Percentiles rank a stretch among this genome's conserved stretches.
Evolutionary conservation across 306 rosid genomes (phyloP).

Genomic region (Inga leiocalycina): DNA sequence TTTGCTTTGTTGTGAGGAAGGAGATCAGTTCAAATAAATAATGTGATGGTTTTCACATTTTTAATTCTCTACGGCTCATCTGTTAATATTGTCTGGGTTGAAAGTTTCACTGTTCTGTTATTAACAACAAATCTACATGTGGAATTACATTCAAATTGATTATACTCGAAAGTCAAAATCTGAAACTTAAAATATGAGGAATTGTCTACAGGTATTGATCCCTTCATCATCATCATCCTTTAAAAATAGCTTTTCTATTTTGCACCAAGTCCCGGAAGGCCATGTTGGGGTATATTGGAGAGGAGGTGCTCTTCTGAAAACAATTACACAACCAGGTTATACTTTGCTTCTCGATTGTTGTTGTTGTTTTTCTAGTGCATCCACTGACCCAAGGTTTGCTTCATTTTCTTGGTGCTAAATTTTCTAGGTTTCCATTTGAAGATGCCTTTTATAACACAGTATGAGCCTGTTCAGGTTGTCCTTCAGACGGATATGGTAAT

Average conservation of each 20-base stretch:
- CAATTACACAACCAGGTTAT: slow-evolving; percentile 81
- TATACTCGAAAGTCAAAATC: neutral
- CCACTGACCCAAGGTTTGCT: neutral
- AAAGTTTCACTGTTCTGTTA: neutral
- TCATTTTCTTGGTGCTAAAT: slow-evolving; percentile 11
- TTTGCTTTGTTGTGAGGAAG: slow-evolving; percentile 8
- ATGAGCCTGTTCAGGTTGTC: slow-evolving; percentile 93
- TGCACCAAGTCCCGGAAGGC: slow-evolving; percentile 99
- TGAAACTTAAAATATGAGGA: slow-evolving; percentile 21
- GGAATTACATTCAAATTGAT: slow-evolving; percentile 13
- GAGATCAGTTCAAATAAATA: slow-evolving; percentile 12
- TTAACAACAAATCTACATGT: neutral
- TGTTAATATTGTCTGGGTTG: neutral
- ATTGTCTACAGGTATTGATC: slow-evolving; percentile 54
- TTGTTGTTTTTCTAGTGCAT: neutral
- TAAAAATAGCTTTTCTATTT: slow-evolving; percentile 49
- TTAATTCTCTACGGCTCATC: neutral
- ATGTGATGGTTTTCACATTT: neutral
- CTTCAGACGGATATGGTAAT: slow-evolving; percentile 92
- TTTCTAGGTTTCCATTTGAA: slow-evolving; percentile 84
- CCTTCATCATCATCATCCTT: slow-evolving; percentile 51
- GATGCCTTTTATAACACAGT: slow-evolving; percentile 82
- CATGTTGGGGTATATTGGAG: slow-evolving; percentile 97
- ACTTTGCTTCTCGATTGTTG: neutral
- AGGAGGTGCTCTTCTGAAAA: slow-evolving; percentile 91